Evolutionary conservation across 1,284 basidiomycete genomes (phyloP).

Genomic region (Leccinum subspadiceum): DNA sequence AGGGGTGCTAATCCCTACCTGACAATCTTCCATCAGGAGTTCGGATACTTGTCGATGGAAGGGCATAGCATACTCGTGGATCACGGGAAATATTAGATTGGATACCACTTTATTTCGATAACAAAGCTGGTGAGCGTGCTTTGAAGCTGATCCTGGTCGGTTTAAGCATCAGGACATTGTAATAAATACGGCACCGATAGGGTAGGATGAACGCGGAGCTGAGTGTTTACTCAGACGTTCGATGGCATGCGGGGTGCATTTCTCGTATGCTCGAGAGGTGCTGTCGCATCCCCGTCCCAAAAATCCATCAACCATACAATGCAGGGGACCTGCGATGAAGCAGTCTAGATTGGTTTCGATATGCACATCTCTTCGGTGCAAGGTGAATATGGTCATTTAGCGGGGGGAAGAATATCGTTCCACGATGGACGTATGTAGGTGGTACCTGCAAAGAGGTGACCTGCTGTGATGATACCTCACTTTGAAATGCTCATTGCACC

Average conservation of each 20-base stretch:
- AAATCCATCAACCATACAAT: slow-evolving; percentile 3
- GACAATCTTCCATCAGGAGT: not conserved
- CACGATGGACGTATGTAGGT: slow-evolving; percentile 23
- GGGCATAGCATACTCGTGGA: not conserved
- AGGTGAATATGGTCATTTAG: slow-evolving; percentile 27
- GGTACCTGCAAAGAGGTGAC: slow-evolving; percentile 26
- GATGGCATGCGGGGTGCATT: not conserved
- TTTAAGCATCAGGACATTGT: not conserved
- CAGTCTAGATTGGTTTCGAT: slow-evolving; percentile 18
- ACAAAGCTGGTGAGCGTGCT: not conserved
- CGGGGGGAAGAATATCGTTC: slow-evolving; percentile 24
- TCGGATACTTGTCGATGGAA: not conserved
- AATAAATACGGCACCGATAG: not conserved
- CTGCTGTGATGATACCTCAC: not conserved
- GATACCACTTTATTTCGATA: not conserved
- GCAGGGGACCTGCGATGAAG: not conserved
- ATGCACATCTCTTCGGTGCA: slow-evolving; percentile 10
- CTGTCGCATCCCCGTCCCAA: not conserved
- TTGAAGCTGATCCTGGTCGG: not conserved
- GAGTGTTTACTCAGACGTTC: not conserved
- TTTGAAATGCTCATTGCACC: not conserved
- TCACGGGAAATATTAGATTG: not conserved
- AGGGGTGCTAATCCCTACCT: not conserved
- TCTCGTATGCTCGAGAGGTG: not conserved
- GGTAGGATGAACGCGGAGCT: not conserved